phyloP scores from a whole-genome alignment of 345 rosid genomes.

The Iberis pinnata region DNA sequence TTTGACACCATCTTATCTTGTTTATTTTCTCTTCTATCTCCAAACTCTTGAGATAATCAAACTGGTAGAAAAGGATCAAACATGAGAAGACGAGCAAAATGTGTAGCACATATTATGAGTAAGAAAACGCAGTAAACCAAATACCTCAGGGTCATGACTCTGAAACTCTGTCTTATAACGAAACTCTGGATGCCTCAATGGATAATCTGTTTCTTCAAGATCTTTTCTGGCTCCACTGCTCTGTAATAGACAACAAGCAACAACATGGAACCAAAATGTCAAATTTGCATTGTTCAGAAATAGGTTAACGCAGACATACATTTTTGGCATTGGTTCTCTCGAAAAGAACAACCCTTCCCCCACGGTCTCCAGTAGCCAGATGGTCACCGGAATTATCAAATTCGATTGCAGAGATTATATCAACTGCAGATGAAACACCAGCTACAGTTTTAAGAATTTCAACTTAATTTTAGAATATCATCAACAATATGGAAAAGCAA shows the following conservation, averaged over 20 bases:
- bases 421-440: constrained; percentile 51
- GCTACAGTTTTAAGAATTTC: constrained; percentile 5
- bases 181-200: constrained; percentile 64
- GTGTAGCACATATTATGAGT: neutral
- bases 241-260: constrained; percentile 34
- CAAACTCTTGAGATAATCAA: constrained; percentile 95
- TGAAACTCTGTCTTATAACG: constrained; percentile 88
- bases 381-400: constrained; percentile 73
- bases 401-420: constrained; percentile 85
- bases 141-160: constrained; percentile 94
- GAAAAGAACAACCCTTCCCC: constrained; percentile 88
- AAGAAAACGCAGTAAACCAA: constrained; percentile 9
- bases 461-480: neutral
- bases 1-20: constrained; percentile 91
- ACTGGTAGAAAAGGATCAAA: constrained; percentile 36
- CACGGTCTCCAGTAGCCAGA: constrained; percentile 93
- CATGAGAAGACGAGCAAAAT: constrained; percentile 11
- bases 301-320: constrained; percentile 38
- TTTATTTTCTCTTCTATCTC: constrained; percentile 98
- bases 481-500: neutral
- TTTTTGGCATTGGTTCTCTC: constrained; percentile 67
- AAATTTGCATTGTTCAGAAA: constrained; percentile 6
- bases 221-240: constrained; percentile 52
- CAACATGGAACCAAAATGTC: constrained; percentile 15
- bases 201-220: constrained; percentile 58